Conservation (phyloP, 768 basidiomycete species). For the Trametes maxima region DNA sequence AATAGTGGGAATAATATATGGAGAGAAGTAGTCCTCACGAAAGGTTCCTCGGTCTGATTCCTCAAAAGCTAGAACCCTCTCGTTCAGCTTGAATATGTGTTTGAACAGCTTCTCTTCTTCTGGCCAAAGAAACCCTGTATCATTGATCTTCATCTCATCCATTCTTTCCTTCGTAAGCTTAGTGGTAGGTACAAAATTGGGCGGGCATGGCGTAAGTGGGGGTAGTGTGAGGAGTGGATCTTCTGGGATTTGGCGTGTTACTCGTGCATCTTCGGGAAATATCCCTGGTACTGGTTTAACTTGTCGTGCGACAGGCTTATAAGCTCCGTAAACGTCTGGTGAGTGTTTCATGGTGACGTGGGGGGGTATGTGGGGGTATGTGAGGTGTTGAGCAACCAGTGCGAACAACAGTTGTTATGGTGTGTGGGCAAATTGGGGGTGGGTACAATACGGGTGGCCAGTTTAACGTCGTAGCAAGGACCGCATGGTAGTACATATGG, state of each 20-base stretch:
- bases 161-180: slow-evolving; percentile 29
- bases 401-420: background rate
- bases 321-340: slow-evolving; percentile 13
- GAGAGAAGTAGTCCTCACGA: slow-evolving; percentile 29
- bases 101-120: slow-evolving; percentile 33
- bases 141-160: slow-evolving; percentile 32
- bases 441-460: background rate
- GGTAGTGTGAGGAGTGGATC: slow-evolving; percentile 39
- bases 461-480: slow-evolving; percentile 5
- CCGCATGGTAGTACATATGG: background rate
- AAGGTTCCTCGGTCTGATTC: slow-evolving; percentile 28
- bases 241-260: slow-evolving; percentile 34
- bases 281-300: slow-evolving; percentile 36
- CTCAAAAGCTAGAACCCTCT: slow-evolving; percentile 26
- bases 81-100: slow-evolving; percentile 19
- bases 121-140: slow-evolving; percentile 31
- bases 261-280: slow-evolving; percentile 37
- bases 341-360: background rate
- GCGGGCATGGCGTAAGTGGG: slow-evolving; percentile 32
- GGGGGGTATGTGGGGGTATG: background rate
- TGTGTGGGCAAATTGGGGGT: background rate
- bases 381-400: background rate
- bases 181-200: slow-evolving; percentile 33
- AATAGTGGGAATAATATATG: slow-evolving; percentile 35
- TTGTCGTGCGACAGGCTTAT: slow-evolving; percentile 37